Conservation (phyloP, 495 filamentous ascomycete species). For the Echria macrotheca region DNA sequence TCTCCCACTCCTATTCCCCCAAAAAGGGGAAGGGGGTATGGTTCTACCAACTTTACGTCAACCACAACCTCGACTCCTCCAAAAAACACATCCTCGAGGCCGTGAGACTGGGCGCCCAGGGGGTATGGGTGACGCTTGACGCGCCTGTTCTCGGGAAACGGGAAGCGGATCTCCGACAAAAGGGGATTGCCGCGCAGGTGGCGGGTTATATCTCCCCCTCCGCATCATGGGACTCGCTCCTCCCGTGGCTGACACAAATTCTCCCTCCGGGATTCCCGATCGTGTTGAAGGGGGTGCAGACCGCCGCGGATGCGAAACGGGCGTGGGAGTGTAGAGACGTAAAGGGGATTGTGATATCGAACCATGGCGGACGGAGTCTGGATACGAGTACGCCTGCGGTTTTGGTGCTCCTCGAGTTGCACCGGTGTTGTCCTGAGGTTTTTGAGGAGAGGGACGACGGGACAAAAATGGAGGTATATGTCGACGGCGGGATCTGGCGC, state of each 20-base stretch:
- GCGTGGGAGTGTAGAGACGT: constrained; percentile 52
- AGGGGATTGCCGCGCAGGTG: constrained; percentile 66
- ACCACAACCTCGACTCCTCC: constrained; percentile 64
- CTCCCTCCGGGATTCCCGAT: constrained; percentile 42
- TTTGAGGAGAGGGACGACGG: no score
- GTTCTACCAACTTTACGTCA: constrained; percentile 82
- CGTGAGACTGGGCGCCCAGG: constrained; percentile 55
- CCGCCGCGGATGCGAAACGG: constrained; percentile 51
- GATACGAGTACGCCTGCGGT: constrained; percentile 61
- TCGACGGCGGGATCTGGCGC: constrained; percentile 62
- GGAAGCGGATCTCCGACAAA: constrained; percentile 54
- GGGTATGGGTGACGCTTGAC: constrained; percentile 64
- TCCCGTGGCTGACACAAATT: constrained; percentile 42
- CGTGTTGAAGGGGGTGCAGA: constrained; percentile 62
- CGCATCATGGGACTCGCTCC: constrained; percentile 67
- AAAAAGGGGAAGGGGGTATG: no score
- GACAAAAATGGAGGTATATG: constrained; percentile 55
- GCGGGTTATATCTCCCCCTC: constrained; percentile 66
- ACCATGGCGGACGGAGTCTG: constrained; percentile 65
- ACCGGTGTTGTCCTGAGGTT: constrained; percentile 52
- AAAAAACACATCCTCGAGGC: constrained; percentile 56
- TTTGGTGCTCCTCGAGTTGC: constrained; percentile 58
- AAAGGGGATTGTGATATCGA: constrained; percentile 57
- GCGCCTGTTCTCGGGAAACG: constrained; percentile 60
- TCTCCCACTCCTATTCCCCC: no score